A percentile compares a stretch with the other conserved stretches of the same genome.
phyloP scores from a whole-genome alignment of 495 filamentous ascomycete species.

The Neurospora hispaniola region DNA sequence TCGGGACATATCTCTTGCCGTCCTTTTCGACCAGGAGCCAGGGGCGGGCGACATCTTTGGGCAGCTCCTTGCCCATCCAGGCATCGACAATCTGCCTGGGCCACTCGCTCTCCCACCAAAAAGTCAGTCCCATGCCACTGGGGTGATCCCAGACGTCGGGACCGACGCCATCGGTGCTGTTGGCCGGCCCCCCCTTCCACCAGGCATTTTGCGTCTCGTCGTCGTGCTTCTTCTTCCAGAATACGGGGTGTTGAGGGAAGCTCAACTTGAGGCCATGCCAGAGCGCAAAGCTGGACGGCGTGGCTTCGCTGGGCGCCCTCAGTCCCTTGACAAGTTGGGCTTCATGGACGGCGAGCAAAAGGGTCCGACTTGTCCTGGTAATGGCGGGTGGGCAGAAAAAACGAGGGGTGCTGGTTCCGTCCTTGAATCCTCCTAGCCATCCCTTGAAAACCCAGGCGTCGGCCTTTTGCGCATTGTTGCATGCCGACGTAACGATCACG shows the following conservation, averaged over 20 bases:
- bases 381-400: constrained; percentile 28
- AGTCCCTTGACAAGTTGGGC: constrained; percentile 19
- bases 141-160: constrained; percentile 16
- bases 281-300: constrained; percentile 27
- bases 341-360: constrained; percentile 21
- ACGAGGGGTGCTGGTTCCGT: constrained; percentile 15
- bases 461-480: constrained; percentile 35
- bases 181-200: constrained; percentile 26
- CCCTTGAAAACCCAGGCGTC: constrained; percentile 40
- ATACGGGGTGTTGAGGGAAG: constrained; percentile 28
- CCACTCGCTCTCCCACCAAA: constrained; percentile 26
- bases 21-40: constrained; percentile 16
- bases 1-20: constrained; percentile 19
- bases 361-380: constrained; percentile 15
- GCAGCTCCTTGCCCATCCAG: constrained; percentile 14
- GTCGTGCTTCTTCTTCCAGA: constrained; percentile 14
- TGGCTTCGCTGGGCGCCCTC: constrained; percentile 26
- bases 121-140: constrained; percentile 16
- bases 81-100: constrained; percentile 14
- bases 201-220: constrained; percentile 11
- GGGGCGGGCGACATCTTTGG: constrained; percentile 6
- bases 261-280: constrained; percentile 33
- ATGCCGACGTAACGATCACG: constrained; percentile 41
- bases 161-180: constrained; percentile 16
- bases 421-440: constrained; percentile 30